These are phyloP conservation scores for Halophytophthora batemanensis DNA, from an alignment of 352 stramenopile genomes.

Conservation along the genomic window DNA sequence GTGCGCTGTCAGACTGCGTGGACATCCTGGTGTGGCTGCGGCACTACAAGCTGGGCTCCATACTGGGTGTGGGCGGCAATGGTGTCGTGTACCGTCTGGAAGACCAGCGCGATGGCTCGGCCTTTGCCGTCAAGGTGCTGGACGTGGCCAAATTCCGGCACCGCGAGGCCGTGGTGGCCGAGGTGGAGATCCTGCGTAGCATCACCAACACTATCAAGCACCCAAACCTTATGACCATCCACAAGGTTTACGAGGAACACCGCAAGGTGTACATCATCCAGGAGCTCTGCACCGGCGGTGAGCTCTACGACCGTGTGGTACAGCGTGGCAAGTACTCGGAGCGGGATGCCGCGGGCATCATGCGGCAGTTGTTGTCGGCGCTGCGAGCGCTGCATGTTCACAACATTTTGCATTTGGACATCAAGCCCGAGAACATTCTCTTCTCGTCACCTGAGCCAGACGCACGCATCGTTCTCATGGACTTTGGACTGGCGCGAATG, in stretches of 20 bases:
- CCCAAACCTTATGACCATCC: slow-evolving; percentile 72
- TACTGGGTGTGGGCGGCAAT: slow-evolving; percentile 73
- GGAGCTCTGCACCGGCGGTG: slow-evolving; percentile 81
- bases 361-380: slow-evolving; percentile 57
- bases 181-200: slow-evolving; percentile 78
- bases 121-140: slow-evolving; percentile 76
- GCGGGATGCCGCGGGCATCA: slow-evolving; percentile 38
- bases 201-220: slow-evolving; percentile 82
- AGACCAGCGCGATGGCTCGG: slow-evolving; percentile 49
- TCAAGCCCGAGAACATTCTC: slow-evolving; percentile 85
- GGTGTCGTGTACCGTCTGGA: slow-evolving; percentile 62
- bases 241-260: slow-evolving; percentile 79
- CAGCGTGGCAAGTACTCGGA: slow-evolving; percentile 58
- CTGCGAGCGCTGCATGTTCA: slow-evolving; percentile 67
- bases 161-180: slow-evolving; percentile 58
- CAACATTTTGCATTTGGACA: slow-evolving; percentile 75
- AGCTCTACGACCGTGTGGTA: slow-evolving; percentile 91
- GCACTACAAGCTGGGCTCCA: slow-evolving; percentile 61
- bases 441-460: too few relatives aligned
- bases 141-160: slow-evolving; percentile 78
- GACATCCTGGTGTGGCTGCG: slow-evolving; percentile 75
- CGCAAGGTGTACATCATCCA: slow-evolving; percentile 85
- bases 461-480: too few relatives aligned
- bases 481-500: slow-evolving; percentile 66
- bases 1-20: slow-evolving; percentile 66